A percentile compares a stretch with the other conserved stretches of the same genome.
phyloP scores from a whole-genome alignment of 306 rosid genomes.

The Sicyos edulis region DNA sequence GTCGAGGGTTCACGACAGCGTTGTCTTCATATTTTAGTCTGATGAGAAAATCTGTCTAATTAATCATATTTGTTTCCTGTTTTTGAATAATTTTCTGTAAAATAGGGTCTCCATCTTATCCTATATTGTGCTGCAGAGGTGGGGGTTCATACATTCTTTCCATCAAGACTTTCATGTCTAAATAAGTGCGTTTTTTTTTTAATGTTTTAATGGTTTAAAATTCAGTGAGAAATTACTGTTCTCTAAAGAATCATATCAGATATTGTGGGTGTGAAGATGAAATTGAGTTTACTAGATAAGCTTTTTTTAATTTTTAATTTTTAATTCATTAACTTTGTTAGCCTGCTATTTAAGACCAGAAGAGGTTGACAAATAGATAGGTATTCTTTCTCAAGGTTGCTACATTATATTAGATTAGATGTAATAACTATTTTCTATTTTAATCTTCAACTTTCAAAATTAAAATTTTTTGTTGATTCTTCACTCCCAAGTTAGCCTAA shows the following conservation, averaged over 20 bases:
- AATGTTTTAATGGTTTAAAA: conserved; percentile 9
- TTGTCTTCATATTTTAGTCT: conserved; percentile 81
- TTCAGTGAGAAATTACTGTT: conserved; percentile 15
- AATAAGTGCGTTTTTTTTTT: conserved; percentile 9
- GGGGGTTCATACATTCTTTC: conserved; percentile 20
- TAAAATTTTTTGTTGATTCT: too few species aligned
- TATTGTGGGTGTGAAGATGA: conserved; percentile 1
- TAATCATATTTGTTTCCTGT: conserved; percentile 18
- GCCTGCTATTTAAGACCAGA: background rate
- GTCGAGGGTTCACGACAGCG: conserved; percentile 95
- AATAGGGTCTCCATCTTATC: conserved; percentile 27
- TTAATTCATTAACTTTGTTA: background rate
- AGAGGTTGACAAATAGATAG: background rate
- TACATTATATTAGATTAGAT: too few species aligned
- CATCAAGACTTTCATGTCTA: conserved; percentile 9
- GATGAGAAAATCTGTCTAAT: background rate
- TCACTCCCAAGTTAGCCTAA: too few species aligned
- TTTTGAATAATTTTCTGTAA: conserved; percentile 37
- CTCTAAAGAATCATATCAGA: background rate
- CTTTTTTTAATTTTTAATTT: conserved; percentile 4
- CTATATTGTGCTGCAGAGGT: background rate
- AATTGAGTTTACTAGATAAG: conserved; percentile 16
- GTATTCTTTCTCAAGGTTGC: too few species aligned
- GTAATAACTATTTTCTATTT: too few species aligned
- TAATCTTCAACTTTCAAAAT: too few species aligned